Base-by-base conservation (phyloP, 495 filamentous ascomycete species). In the Aspergillus saccharolyticus region DNA sequence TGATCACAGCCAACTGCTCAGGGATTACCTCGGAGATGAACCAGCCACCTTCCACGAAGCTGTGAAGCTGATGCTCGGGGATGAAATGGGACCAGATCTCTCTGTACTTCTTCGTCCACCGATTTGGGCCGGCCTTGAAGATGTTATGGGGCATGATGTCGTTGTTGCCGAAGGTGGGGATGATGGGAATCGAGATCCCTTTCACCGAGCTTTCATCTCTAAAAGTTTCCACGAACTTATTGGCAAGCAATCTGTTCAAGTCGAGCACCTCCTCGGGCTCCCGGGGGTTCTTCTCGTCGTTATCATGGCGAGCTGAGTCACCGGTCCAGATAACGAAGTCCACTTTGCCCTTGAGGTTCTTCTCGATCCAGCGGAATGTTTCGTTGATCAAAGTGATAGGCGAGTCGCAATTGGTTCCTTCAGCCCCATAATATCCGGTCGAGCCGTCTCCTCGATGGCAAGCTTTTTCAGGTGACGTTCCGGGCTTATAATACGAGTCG, bases 301-400 rank as follows among this genome's bases (percentile, higher is more conserved):
- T 96, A 70, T 97, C 94, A 70, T 98, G 94, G 57, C 95, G 84
- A 28, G 90, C 93, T 19, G 90, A 96, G 70, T 99, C 94, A 54
- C 94, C 94, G 0, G 95, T 97, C 95, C 95, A 99, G 52, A 99
- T 77, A 42, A 97, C 87, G 66, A 99, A 99, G 72, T 99, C 94
- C 52, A 99, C 80, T 12, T 84, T 69, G 73, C 90, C 89, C 66
- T 83, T 88, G 39, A 99, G 64, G 62, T 96, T 87, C 24, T 85
- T 79, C n/a, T 84, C 78, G 53, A 99, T 88, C 94, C 94, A 99
- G 57, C 84, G 79, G 70, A 97, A 92, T 0, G 95, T 97, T 66
- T 85, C 89, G 71, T 97, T 87, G 50, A 97, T 76, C 10, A 99
- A 82, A 1, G 85, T 70, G 48, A 83, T 68, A 0, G 95, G 94